These are phyloP conservation scores for Colletotrichum filicis DNA, from an alignment of 2,329 filamentous ascomycete species.

Conservation along the genomic window DNA sequence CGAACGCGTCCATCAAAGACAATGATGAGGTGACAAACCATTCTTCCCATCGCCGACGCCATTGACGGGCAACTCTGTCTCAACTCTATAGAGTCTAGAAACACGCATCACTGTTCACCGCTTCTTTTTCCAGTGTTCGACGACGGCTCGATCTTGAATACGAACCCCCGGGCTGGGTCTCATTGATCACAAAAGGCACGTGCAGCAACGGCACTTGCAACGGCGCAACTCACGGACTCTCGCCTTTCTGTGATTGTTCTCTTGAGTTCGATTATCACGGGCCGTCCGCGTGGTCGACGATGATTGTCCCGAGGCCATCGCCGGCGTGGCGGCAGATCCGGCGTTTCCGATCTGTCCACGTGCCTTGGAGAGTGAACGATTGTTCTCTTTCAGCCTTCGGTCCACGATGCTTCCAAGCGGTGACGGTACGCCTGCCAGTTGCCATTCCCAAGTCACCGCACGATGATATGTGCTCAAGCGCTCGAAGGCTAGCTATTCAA, in stretches of 20 bases:
- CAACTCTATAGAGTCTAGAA: not conserved
- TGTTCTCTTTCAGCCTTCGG: not conserved
- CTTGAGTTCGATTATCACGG: not conserved
- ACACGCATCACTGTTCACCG: not conserved
- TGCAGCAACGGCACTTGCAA: not conserved
- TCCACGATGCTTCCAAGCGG: not conserved
- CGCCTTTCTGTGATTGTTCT: not conserved
- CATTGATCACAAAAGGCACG: not conserved
- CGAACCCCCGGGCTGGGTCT: not conserved
- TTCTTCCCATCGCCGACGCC: not conserved
- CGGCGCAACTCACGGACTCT: conserved; percentile 13
- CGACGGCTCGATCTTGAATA: not conserved
- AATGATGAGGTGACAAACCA: not conserved
- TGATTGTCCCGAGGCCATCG: not conserved
- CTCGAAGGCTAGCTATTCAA: not conserved
- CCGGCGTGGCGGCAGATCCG: not conserved
- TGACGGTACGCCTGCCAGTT: conserved; percentile 3
- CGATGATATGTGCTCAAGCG: not conserved
- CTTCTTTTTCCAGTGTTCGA: not conserved
- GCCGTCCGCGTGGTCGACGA: not conserved
- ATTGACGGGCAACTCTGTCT: not conserved
- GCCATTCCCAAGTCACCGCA: conserved; percentile 1
- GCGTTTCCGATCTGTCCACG: conserved; percentile 8
- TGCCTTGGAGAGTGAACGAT: not conserved
- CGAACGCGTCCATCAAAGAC: not conserved